These are phyloP conservation scores for Isabelozyma gotoi DNA, from an alignment of 805 yeast genomes.

Conservation along the genomic window DNA sequence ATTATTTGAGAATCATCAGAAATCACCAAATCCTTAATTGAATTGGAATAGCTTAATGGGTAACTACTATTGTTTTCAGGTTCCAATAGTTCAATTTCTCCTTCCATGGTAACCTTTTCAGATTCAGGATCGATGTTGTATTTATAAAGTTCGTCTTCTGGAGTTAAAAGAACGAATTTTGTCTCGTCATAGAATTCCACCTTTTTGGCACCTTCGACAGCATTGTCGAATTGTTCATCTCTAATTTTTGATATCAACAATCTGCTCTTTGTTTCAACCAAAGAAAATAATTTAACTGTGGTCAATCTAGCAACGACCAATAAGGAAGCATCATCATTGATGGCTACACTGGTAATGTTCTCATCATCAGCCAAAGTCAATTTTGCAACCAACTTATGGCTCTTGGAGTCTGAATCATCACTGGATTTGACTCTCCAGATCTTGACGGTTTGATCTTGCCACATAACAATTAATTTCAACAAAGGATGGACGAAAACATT, in stretches of 20 bases:
- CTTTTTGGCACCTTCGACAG: constrained; percentile 56
- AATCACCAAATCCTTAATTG: constrained; percentile 53
- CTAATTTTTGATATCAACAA: constrained; percentile 55
- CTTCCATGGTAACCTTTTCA: constrained; percentile 35
- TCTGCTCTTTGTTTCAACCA: constrained; percentile 42
- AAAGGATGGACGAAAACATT: constrained; percentile 49
- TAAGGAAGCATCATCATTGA: constrained; percentile 64
- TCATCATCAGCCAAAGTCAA: constrained; percentile 72
- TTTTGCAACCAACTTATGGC: constrained; percentile 63
- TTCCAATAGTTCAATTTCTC: constrained; percentile 33
- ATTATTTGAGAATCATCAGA: constrained; percentile 45
- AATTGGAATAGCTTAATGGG: constrained; percentile 47
- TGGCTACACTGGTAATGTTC: constrained; percentile 65
- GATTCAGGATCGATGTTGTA: constrained; percentile 37
- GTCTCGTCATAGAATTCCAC: constrained; percentile 47
- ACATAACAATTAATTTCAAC: constrained; percentile 60
- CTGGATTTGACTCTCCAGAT: constrained; percentile 64
- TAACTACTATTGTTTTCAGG: constrained; percentile 12
- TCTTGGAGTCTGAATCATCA: no score
- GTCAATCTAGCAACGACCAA: constrained; percentile 72
- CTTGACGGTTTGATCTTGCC: constrained; percentile 81
- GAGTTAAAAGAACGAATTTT: constrained; percentile 51
- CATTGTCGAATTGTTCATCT: constrained; percentile 36
- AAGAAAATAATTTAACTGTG: constrained; percentile 65
- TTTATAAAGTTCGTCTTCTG: constrained; percentile 59